These are phyloP conservation scores for Trichoderma simmonsii DNA, from an alignment of 2,329 filamentous ascomycete species.

Conservation along the genomic window DNA sequence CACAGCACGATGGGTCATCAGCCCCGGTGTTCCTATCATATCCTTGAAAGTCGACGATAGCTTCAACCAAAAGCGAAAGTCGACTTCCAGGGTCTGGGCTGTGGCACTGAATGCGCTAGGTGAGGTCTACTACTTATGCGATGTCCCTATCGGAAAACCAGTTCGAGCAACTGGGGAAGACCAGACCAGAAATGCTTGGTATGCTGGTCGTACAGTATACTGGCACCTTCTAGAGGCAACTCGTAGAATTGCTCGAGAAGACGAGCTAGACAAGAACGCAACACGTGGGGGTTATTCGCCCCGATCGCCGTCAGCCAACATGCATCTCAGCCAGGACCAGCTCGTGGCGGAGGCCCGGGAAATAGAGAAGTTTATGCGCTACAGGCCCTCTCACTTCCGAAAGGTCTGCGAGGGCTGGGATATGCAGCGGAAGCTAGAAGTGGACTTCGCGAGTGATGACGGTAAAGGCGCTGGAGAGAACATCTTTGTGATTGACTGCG, in stretches of 20 bases:
- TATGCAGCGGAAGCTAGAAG: conserved; percentile 79
- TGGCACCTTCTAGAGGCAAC: conserved; percentile 82
- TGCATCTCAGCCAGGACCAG: conserved; percentile 68
- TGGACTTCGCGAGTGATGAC: conserved; percentile 85
- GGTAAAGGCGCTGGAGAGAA: conserved; percentile 72
- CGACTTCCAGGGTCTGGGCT: conserved; percentile 76
- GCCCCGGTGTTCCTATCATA: conserved; percentile 89
- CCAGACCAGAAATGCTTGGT: conserved; percentile 69
- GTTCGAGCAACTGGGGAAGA: conserved; percentile 52
- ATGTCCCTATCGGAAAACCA: conserved; percentile 58
- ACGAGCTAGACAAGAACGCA: conserved; percentile 67
- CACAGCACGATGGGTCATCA: conserved; percentile 84
- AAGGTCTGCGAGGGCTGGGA: conserved; percentile 83
- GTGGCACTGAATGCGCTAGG: conserved; percentile 90
- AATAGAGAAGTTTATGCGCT: conserved; percentile 71
- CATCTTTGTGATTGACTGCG: conserved; percentile 71
- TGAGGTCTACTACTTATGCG: conserved; percentile 81
- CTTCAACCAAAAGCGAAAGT: conserved; percentile 68
- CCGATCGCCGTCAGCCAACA: conserved; percentile 69
- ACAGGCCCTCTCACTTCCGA: conserved; percentile 74
- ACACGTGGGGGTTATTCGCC: conserved; percentile 76
- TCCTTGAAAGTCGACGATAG: conserved; percentile 79
- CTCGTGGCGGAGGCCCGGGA: conserved; percentile 73
- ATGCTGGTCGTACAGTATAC: conserved; percentile 70
- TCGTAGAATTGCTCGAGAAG: conserved; percentile 65